These are phyloP conservation scores for Geotrichum aggregatum DNA, from an alignment of 1,139 yeast genomes.

Conservation along the genomic window DNA sequence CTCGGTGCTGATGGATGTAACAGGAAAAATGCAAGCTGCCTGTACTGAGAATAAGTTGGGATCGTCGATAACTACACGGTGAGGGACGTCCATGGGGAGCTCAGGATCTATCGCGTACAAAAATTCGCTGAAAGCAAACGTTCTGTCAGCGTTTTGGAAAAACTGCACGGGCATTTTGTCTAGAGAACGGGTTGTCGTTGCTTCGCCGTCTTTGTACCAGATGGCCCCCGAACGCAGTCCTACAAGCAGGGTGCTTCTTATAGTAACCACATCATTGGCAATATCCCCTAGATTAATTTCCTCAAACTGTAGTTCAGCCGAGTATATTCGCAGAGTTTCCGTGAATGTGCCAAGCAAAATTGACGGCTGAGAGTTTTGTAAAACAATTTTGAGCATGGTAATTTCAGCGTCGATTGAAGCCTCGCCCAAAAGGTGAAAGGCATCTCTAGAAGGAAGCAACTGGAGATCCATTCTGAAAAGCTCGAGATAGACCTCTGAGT, in stretches of 20 bases:
- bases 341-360: conserved; percentile 2
- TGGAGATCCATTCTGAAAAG: neutral
- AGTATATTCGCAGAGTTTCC: neutral
- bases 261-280: conserved; percentile 3
- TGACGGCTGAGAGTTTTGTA: neutral
- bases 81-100: conserved; percentile 6
- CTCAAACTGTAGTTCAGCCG: neutral
- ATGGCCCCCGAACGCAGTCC: conserved; percentile 14
- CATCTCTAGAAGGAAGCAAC: neutral
- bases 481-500: neutral
- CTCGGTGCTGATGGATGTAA: neutral
- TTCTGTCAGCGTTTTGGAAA: neutral
- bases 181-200: neutral
- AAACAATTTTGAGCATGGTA: conserved; percentile 6
- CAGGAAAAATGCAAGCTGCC: conserved; percentile 16
- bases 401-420: neutral
- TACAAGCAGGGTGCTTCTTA: neutral
- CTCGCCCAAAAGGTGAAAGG: neutral
- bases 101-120: neutral
- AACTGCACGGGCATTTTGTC: conserved; percentile 15
- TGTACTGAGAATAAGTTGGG: conserved; percentile 4
- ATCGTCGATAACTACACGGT: conserved; percentile 11
- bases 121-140: conserved; percentile 10
- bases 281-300: neutral
- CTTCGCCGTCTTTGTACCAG: neutral